These are phyloP conservation scores for Mesotaenium endlicherianum DNA, from an alignment of 139 green algal genomes.

Conservation along the genomic window DNA sequence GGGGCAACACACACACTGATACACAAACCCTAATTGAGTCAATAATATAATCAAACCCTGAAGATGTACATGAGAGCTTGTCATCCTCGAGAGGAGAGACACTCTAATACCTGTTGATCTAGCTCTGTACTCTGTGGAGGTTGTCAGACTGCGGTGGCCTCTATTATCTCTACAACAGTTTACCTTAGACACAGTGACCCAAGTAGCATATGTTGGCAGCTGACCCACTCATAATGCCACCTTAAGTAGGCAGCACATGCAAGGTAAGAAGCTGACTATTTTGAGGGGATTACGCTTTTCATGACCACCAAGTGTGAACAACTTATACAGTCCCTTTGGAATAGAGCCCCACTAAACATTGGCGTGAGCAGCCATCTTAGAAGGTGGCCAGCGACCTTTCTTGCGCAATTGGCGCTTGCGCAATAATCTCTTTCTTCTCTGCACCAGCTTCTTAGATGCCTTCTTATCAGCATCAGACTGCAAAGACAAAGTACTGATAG, in stretches of 20 bases:
- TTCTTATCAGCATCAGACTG: conserved; percentile 22
- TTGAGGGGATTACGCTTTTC: background rate
- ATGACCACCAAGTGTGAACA: background rate
- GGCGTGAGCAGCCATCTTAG: conserved; percentile 21
- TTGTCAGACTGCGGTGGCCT: no score
- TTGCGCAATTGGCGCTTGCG: conserved; percentile 23
- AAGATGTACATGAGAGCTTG: no score
- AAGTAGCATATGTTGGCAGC: background rate
- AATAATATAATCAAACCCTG: no score
- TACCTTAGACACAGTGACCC: no score
- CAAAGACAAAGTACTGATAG: background rate
- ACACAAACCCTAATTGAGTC: no score
- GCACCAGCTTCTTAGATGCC: conserved; percentile 5
- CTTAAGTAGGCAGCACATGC: background rate
- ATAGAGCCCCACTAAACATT: conserved; percentile 8
- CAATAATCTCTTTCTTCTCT: conserved; percentile 16
- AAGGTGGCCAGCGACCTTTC: conserved; percentile 30
- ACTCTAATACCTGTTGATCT: no score
- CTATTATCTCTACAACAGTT: no score
- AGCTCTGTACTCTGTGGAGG: no score
- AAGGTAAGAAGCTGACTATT: background rate
- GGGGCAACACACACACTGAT: no score
- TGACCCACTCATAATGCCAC: background rate
- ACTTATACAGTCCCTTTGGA: no score
- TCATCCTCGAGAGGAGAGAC: no score